These are phyloP conservation scores for Fraxinus paxiana DNA, from an alignment of 305 asterid genomes.

Conservation along the genomic window DNA sequence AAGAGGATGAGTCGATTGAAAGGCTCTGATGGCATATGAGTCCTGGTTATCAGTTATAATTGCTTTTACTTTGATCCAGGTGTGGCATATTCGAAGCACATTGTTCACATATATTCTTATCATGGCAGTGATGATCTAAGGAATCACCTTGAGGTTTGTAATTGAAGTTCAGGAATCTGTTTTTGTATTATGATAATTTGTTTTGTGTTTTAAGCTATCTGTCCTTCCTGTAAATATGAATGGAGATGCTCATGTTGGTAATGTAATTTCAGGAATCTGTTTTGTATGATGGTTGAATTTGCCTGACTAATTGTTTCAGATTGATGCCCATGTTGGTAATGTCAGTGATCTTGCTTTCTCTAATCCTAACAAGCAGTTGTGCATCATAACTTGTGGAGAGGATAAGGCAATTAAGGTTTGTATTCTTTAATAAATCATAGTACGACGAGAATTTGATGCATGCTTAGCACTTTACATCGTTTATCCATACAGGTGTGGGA, in stretches of 20 bases:
- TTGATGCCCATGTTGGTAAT: conserved; percentile 65
- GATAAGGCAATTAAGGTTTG: conserved; percentile 65
- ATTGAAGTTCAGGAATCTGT: conserved; percentile 13
- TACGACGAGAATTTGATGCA: not conserved
- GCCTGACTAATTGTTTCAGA: conserved; percentile 38
- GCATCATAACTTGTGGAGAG: conserved; percentile 69
- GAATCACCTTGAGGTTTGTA: conserved; percentile 61
- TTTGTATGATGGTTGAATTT: conserved; percentile 6
- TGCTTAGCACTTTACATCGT: conserved; percentile 12
- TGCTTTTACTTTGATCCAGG: conserved; percentile 37
- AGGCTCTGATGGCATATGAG: conserved; percentile 2
- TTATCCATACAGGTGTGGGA: conserved; percentile 58
- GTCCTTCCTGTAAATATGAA: not conserved
- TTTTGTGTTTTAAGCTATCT: conserved; percentile 2
- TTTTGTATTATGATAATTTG: not conserved
- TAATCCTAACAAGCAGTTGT: conserved; percentile 45
- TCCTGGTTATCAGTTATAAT: conserved; percentile 14
- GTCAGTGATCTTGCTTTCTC: conserved; percentile 68
- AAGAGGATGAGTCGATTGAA: not conserved
- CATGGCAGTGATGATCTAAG: conserved; percentile 48
- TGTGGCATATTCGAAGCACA: conserved; percentile 70
- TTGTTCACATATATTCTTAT: conserved; percentile 56
- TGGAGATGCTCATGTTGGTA: not conserved
- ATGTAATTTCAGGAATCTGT: not conserved
- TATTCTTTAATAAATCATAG: conserved; percentile 4